Base-by-base conservation (phyloP, 1,284 basidiomycete species). In the Marasmius fiardii region DNA sequence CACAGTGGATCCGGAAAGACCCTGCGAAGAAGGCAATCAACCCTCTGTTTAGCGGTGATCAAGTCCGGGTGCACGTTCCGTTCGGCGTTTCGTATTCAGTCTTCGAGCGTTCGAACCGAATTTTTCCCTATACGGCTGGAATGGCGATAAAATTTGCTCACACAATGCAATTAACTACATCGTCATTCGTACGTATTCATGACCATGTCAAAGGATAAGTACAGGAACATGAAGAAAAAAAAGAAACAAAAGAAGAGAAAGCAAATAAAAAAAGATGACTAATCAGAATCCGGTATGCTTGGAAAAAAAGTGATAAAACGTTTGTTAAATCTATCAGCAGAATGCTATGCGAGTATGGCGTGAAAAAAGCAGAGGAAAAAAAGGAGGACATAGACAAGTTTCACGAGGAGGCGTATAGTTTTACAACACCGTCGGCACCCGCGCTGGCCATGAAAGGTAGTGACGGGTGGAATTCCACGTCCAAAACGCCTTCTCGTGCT, bases 361-460 rank as follows among this genome's bases (percentile, higher is more conserved):
- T 47, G 44, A 21, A 52, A 18, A 48, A 33, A 35, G n/a, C 14
- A 18, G 43, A 57, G 33, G 34, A 28, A 53, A 39, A 12, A 51
- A 51, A 48, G 14, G 18, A 12, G 44, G 23, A 20, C 23, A 47
- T 14, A 12, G 23, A 53, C 21, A 28, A 58, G 58, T 56, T 65
- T 71, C 79, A 90, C 71, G 87, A 90, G 63, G 88, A 87, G 58
- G 89, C 86, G 66, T 89, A 98, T 45, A 98, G 77, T 69, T 95
- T 93, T 58, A 98, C 85, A 26, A 94, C 87, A n/a, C 95, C 94
- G 71, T 98, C 95, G 7, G 94, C 93, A 18, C 95, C 95, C 5
- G 93, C 92, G 66, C 91, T 95, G 10, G 90, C 93, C 79, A 98
- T 86, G 68, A 94, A 86, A 18, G 92, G 92, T 57, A 95, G 73